A percentile compares a stretch with the other conserved stretches of the same genome.
Conservation (phyloP, 805 yeast species). For the Barnettozyma californica region DNA sequence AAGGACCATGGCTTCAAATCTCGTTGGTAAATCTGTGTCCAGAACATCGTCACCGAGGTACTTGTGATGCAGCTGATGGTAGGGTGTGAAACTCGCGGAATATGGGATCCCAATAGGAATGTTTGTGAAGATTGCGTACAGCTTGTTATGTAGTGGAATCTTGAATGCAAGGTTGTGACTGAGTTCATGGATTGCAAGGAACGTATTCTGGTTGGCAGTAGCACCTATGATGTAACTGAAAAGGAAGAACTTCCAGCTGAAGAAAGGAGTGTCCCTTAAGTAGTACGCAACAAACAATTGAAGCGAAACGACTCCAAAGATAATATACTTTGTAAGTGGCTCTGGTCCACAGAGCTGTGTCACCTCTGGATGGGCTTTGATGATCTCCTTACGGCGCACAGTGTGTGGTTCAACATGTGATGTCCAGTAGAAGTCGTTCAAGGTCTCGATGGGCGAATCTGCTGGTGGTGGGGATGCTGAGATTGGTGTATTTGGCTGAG, state of each 20-base stretch:
- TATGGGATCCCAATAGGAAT: slow-evolving; percentile 89
- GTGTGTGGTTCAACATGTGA: slow-evolving; percentile 78
- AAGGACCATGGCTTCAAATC: slow-evolving; percentile 65
- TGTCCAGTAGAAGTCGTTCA: slow-evolving; percentile 80
- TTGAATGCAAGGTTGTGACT: slow-evolving; percentile 82
- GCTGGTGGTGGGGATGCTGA: slow-evolving; percentile 28
- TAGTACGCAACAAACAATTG: slow-evolving; percentile 63
- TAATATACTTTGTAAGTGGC: slow-evolving; percentile 77
- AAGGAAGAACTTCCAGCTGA: slow-evolving; percentile 48
- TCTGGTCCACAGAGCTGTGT: slow-evolving; percentile 80
- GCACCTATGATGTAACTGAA: slow-evolving; percentile 81
- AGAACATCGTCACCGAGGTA: slow-evolving; percentile 77
- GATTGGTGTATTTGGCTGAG: slow-evolving; percentile 22
- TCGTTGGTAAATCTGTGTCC: slow-evolving; percentile 87
- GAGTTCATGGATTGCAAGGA: slow-evolving; percentile 84
- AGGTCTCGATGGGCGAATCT: slow-evolving; percentile 27
- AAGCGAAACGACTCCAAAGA: slow-evolving; percentile 55
- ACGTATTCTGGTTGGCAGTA: slow-evolving; percentile 76
- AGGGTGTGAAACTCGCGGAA: slow-evolving; percentile 80
- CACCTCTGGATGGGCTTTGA: slow-evolving; percentile 74
- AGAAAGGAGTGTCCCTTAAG: slow-evolving; percentile 50
- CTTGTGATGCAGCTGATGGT: slow-evolving; percentile 88
- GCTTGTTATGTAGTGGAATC: slow-evolving; percentile 68
- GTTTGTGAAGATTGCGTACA: slow-evolving; percentile 73
- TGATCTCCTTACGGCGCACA: slow-evolving; percentile 62